Evolutionary conservation across 177 flowering plant genomes (phyloP).

Genomic region (Vitis hybrid): DNA sequence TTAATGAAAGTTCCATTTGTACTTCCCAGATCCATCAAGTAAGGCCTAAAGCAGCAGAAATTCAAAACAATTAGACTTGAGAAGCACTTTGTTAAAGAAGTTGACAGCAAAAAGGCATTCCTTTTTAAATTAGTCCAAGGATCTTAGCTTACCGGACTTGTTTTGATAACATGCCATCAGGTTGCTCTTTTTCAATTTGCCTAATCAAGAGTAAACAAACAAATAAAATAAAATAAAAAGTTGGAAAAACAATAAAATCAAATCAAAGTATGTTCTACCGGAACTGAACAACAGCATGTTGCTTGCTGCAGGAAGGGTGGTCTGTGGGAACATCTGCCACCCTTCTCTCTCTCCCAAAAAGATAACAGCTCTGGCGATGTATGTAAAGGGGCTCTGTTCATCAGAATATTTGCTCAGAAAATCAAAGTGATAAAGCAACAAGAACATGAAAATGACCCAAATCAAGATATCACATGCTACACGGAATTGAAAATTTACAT

Average conservation of each 20-base stretch:
- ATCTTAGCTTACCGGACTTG: constrained; percentile 63
- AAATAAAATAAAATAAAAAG: constrained; percentile 6
- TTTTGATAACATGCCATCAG: constrained; percentile 75
- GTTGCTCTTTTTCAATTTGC: constrained; percentile 80
- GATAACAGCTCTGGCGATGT: constrained; percentile 95
- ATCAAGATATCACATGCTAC: too few relatives aligned
- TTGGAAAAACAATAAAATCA: background rate
- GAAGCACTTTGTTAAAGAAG: background rate
- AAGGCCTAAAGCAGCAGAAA: constrained; percentile 52
- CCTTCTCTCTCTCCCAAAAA: constrained; percentile 96
- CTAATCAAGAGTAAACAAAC: constrained; percentile 35
- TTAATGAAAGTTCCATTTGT: constrained; percentile 91
- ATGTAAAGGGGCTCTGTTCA: constrained; percentile 88
- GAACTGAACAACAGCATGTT: constrained; percentile 93
- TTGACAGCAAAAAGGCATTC: background rate
- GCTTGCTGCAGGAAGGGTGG: constrained; percentile 99
- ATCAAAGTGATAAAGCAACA: background rate
- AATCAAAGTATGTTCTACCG: constrained; percentile 42
- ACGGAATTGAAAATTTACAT: too few relatives aligned
- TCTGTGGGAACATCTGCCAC: constrained; percentile 96
- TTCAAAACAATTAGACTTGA: constrained; percentile 15
- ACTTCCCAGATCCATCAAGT: constrained; percentile 98
- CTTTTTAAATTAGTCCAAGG: background rate
- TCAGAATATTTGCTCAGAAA: background rate
- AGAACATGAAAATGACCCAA: too few relatives aligned